Base-by-base conservation (phyloP, 2,329 filamentous ascomycete genomes). In the Monilinia fructicola region DNA sequence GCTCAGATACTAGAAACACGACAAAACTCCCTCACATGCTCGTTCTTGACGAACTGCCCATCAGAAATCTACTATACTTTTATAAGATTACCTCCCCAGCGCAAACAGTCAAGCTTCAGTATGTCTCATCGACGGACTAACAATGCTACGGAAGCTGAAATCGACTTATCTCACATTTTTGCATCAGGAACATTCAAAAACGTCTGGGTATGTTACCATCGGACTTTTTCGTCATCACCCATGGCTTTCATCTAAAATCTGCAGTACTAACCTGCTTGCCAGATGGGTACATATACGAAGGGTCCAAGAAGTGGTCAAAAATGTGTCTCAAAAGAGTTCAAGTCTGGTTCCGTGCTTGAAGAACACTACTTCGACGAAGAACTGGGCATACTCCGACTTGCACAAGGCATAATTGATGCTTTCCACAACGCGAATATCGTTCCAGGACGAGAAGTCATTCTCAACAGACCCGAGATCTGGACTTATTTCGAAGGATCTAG, bases 171-270 rank as follows among this genome's bases (percentile, higher is more conserved):
- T 26, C 7, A 28, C n/a, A 44, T 66, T 5, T 68, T 66, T 42
- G 67, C 50, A 7, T 46, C 50, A 2, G 67, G 67, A 14, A 62
- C 64, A 6, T 68, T 68, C 53, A 68, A 68, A 23, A 54, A 68
- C 38, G 67, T 68, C 18, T 68, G 64, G 63, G 46, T 61, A 58
- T 18, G 26, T 26, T 6, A 12, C 54, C 1, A 14, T 5, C 18
- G 26, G n/a, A 52, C 50, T 35, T 54, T 54, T 54, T 35, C 18
- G 6, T 11, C 9, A 3, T n/a, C 18, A 54, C 7, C 9, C 4
- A 18, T 18, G 23, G 4, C 16, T 4, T 21, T 12, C n/a, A n/a
- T 14, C 23, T 44, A 1, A 7, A 0, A 14, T 21, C 10, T 9
- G 9, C 14, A n/a, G 26, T 56, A 16, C 52, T 64, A 42, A 64